These are phyloP conservation scores for Rhizomucor pusillus DNA, from an alignment of 371 early-diverging fungal species.

Conservation along the genomic window DNA sequence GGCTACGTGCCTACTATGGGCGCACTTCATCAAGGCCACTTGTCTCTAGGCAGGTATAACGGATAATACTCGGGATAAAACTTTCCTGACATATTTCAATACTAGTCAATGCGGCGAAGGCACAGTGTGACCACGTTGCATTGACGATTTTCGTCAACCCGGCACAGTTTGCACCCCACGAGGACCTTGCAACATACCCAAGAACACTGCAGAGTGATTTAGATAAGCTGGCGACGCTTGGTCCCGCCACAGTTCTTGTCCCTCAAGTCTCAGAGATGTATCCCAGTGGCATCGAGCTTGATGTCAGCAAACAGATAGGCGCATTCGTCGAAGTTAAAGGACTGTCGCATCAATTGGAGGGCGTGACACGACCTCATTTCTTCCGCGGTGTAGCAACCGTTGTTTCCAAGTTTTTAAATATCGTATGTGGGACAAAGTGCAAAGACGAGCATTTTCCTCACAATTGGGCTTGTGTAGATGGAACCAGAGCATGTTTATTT, in stretches of 20 bases:
- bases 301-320: conserved; percentile 76
- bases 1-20: conserved; percentile 92
- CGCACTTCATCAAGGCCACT: conserved; percentile 89
- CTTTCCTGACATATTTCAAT: background rate
- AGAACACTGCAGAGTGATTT: conserved; percentile 79
- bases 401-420: conserved; percentile 91
- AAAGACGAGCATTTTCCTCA: too few relatives aligned
- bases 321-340: conserved; percentile 93
- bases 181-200: conserved; percentile 91
- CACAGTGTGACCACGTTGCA: conserved; percentile 68
- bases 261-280: conserved; percentile 92
- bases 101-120: conserved; percentile 56
- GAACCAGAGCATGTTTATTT: conserved; percentile 85
- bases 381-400: conserved; percentile 98
- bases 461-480: too few relatives aligned
- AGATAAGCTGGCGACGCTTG: conserved; percentile 49
- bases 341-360: conserved; percentile 89
- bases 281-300: conserved; percentile 82
- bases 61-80: background rate
- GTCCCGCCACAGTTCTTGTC: conserved; percentile 65
- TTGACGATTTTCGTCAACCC: conserved; percentile 96
- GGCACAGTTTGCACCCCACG: conserved; percentile 94
- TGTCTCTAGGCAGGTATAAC: conserved; percentile 60
- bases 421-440: conserved; percentile 44
- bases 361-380: conserved; percentile 90